phyloP scores from a whole-genome alignment of 192 early-diverging fungal genomes.

The Linnemannia schmuckeri region DNA sequence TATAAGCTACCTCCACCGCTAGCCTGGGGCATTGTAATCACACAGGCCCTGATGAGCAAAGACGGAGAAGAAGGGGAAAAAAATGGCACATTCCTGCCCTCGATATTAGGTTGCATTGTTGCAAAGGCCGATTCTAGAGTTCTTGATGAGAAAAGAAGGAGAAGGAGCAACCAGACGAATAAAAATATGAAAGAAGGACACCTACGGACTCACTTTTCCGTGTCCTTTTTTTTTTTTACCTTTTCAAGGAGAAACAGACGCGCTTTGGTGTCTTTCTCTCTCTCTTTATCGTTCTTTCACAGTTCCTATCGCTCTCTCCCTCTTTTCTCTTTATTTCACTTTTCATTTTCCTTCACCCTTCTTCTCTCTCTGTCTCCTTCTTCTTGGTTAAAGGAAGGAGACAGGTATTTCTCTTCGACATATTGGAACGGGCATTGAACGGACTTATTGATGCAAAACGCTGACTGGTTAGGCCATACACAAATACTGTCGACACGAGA shows the following conservation, averaged over 20 bases:
- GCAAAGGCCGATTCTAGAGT: neutral
- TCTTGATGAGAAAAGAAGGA: neutral
- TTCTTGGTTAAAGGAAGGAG: neutral
- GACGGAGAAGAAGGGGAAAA: neutral
- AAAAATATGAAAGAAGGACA: neutral
- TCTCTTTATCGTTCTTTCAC: neutral
- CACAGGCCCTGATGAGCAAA: neutral
- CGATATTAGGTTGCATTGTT: neutral
- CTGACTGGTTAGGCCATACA: neutral
- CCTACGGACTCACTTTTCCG: neutral
- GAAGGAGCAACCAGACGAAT: neutral
- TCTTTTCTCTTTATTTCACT: neutral
- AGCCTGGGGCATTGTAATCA: no score
- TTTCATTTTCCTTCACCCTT: neutral
- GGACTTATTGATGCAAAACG: neutral
- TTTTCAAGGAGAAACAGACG: neutral
- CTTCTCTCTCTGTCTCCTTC: neutral
- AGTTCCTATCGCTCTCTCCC: neutral
- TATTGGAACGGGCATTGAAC: neutral
- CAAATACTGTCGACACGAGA: neutral
- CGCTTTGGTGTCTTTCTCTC: neutral
- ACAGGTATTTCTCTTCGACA: neutral
- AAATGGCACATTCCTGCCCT: neutral
- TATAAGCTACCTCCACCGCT: no score
- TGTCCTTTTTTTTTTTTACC: conserved; percentile 5